Percentiles rank a stretch among this genome's conserved stretches.
phyloP scores from a whole-genome alignment of 257 asterid genomes.

The Prunella vulgaris region DNA sequence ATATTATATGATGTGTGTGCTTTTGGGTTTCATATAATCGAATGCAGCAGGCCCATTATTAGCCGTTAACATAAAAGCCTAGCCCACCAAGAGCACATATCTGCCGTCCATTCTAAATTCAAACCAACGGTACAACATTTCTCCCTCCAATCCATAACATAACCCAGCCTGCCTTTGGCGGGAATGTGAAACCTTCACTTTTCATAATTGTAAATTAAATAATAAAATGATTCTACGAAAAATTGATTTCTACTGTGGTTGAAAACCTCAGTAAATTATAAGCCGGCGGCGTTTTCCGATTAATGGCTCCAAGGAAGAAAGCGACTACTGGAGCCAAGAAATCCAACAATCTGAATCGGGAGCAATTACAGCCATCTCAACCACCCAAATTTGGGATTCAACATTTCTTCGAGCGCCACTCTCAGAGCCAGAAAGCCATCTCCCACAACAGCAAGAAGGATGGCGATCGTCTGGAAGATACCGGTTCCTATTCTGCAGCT shows the following conservation, averaged over 20 bases:
- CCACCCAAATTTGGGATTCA: conserved; percentile 84
- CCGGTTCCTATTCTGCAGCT: conserved; percentile 16
- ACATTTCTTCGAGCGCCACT: conserved; percentile 88
- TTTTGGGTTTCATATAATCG: background rate
- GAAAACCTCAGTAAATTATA: background rate
- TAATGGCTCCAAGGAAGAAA: conserved; percentile 82
- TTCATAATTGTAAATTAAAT: background rate
- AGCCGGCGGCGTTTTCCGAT: conserved; percentile 7
- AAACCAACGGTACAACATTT: conserved; percentile 23
- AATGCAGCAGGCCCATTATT: background rate
- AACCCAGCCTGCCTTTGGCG: conserved; percentile 20
- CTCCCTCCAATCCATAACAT: conserved; percentile 26
- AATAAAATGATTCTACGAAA: background rate
- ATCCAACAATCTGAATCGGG: conserved; percentile 34
- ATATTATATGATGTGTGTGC: too few relatives aligned
- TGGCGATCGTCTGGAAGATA: conserved; percentile 5
- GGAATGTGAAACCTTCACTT: conserved; percentile 15
- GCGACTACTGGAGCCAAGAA: conserved; percentile 60
- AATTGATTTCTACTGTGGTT: background rate
- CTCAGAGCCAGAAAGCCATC: conserved; percentile 47
- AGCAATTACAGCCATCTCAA: conserved; percentile 52
- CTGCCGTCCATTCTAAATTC: conserved; percentile 15
- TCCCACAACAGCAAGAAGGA: conserved; percentile 34
- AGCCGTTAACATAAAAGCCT: background rate
- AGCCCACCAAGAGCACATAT: conserved; percentile 12